Evolutionary conservation across 2,329 filamentous ascomycete species (phyloP), one percentile per base, ranked within the genome.

Genomic region (Epichloe aotearoae): DNA sequence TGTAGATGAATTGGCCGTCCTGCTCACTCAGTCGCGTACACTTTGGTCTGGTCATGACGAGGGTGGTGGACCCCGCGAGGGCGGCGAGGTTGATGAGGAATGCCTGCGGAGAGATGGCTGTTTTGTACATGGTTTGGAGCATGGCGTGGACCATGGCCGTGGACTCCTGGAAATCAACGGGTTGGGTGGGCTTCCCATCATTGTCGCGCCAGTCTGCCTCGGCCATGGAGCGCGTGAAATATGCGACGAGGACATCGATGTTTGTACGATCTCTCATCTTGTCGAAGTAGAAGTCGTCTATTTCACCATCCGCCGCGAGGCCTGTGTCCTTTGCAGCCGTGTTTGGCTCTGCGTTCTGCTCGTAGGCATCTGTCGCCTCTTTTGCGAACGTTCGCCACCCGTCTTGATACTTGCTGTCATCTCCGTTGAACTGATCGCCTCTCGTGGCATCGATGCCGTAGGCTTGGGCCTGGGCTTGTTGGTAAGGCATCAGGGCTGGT

Each of bases 81-180:
- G 76, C 77, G 0, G 78, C 72, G 5, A 82, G 61, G 58, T 81
- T 82, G 55, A 80, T 74, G 12, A 83, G 64, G 55, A 83, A 82
- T 0, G 72, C 69, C 58, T 81, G 73, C 5, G 74, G 71, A 11
- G 70, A 75, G 1, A 67, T 63, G 0, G 77, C 74, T 43, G 73
- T 69, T 39, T 68, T 69, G 53, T 73, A 70, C 53, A 82, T 69
- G 49, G 73, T 73, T 50, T 75, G 71, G 23, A 82, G 67, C n/a
- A 75, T 70, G 42, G 72, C 67, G 52, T 75, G 71, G 47, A 73
- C 69, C n/a, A 83, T 67, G 33, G 74, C 76, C 11, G 67, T 63
- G 1, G 74, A 74, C 58, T 83, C 79, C 5, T 76, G 73, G 42
- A 79, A 65, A 30, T 66, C 65, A 42, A 73, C 74, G 0, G 67